phyloP scores from a whole-genome alignment of 352 stramenopile genomes.

The Pythium chondricola region DNA sequence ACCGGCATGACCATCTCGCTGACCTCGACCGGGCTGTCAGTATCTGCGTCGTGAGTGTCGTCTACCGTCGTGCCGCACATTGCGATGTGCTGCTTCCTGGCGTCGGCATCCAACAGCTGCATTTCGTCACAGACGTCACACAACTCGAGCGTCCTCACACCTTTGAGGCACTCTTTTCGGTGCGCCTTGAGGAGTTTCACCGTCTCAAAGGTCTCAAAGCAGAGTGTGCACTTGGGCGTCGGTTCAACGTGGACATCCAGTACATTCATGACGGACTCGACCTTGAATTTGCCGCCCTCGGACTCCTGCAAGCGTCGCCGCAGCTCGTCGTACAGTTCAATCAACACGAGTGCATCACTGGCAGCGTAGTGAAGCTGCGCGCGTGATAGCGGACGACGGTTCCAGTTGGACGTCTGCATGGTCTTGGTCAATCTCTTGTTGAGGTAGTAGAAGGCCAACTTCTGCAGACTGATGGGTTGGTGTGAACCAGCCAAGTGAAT shows the following conservation, averaged over 20 bases:
- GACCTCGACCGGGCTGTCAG: conserved; percentile 9
- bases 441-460: conserved; percentile 70
- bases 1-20: conserved; percentile 12
- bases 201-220: conserved; percentile 37
- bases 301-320: conserved; percentile 26
- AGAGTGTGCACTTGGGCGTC: conserved; percentile 44
- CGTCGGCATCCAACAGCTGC: conserved; percentile 31
- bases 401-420: conserved; percentile 79
- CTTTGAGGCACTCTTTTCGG: conserved; percentile 33
- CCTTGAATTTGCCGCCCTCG: conserved; percentile 25
- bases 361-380: conserved; percentile 68
- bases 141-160: conserved; percentile 31
- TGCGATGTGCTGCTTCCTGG: conserved; percentile 37
- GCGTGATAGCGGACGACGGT: conserved; percentile 42
- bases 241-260: conserved; percentile 47
- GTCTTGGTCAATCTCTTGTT: conserved; percentile 63
- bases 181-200: conserved; percentile 33
- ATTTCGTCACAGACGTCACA: conserved; percentile 43
- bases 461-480: conserved; percentile 64
- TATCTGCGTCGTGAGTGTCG: conserved; percentile 7
- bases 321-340: conserved; percentile 64
- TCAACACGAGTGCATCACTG: conserved; percentile 60
- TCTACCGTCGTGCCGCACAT: conserved; percentile 27
- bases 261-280: conserved; percentile 49
- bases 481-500: conserved; percentile 41